Base-by-base conservation (phyloP, 352 stramenopile species). In the Pythium aristosporum region DNA sequence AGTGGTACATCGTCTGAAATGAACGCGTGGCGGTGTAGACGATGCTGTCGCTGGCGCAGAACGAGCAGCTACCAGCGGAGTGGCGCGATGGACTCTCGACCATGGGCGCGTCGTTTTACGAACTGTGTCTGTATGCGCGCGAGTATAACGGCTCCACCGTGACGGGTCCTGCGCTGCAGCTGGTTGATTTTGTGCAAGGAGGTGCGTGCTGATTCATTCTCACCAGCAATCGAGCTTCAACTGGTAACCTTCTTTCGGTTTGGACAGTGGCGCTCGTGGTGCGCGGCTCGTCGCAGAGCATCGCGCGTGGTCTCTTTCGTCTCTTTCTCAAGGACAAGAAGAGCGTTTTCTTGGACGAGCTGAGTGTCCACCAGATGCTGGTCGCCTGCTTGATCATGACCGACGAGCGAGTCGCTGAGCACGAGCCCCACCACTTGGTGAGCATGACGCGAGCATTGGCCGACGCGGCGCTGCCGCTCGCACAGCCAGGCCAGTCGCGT, bases 151-250 rank as follows among this genome's bases (percentile, higher is more conserved):
- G 57, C 11, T 67, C 64, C 9, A n/a, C 28, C 12, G 48, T 44
- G 16, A 46, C 58, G 0, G 61, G 46, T 20, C 23, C 48, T 7
- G 28, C 25, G 3, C 32, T 91, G 36, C 68, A 77, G 46, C 61
- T 82, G 34, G 61, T 67, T 4, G 75, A 87, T 21, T 90, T 94
- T 67, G 80, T 72, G 7, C 77, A 88, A 80, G 78, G 77, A 75
- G 80, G 85, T 94, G 15, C 30, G 32, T 39, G 5, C 8, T 52
- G 20, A 18, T 9, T 34, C n/a, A 52, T 13, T 34, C 7, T 49
- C 16, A 49, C 16, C 20, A 49, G 9, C 9, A 49, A 50, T 18
- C 2, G n/a, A 4, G 15, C 37, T 9, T 46, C 39, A 21, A 21
- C 11, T 21, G 39, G 39, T 46, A 46, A 46, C 39, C 39, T 46